Evolutionary conservation across 2,329 filamentous ascomycete species (phyloP).

Genomic region (Trichoderma cornu-damae): DNA sequence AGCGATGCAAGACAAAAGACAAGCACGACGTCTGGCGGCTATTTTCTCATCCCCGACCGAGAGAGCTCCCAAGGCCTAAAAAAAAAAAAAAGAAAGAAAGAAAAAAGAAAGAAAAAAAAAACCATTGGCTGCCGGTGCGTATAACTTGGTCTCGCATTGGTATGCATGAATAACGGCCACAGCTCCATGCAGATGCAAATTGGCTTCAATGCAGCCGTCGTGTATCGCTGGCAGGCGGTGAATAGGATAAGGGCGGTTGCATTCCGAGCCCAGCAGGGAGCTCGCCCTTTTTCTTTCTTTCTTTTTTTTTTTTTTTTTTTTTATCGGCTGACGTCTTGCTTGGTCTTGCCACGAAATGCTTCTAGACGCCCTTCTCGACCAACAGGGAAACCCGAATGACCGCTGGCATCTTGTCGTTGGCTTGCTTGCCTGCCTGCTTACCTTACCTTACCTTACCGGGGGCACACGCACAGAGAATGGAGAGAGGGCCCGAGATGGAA

Average conservation of each 20-base stretch:
- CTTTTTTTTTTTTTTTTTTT: no score
- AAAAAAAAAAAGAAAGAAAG: no score
- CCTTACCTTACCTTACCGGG: not conserved
- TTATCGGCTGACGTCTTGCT: slow-evolving; percentile 13
- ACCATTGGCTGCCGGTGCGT: not conserved
- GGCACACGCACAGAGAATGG: not conserved
- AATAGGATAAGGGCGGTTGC: slow-evolving; percentile 1
- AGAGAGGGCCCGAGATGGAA: not conserved
- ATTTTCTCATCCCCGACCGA: no score
- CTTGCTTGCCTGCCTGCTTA: not conserved
- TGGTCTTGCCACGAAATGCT: slow-evolving; percentile 13
- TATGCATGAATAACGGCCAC: slow-evolving; percentile 11
- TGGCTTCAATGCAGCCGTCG: slow-evolving; percentile 6
- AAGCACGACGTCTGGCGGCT: not conserved
- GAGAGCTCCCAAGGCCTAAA: no score
- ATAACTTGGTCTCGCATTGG: slow-evolving; percentile 14
- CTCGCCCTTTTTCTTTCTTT: not conserved
- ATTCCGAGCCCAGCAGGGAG: slow-evolving; percentile 1
- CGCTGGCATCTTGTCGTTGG: not conserved
- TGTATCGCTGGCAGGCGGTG: slow-evolving; percentile 13
- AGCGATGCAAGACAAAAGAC: not conserved
- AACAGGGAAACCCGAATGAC: slow-evolving; percentile 3
- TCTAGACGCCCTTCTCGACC: slow-evolving; percentile 9
- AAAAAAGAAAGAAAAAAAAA: no score
- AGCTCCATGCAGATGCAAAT: slow-evolving; percentile 12